A percentile compares a stretch with the other conserved stretches of the same genome.
These are phyloP conservation scores for Beta lomatogona DNA, from an alignment of 179 eudicot species.

Conservation along the genomic window DNA sequence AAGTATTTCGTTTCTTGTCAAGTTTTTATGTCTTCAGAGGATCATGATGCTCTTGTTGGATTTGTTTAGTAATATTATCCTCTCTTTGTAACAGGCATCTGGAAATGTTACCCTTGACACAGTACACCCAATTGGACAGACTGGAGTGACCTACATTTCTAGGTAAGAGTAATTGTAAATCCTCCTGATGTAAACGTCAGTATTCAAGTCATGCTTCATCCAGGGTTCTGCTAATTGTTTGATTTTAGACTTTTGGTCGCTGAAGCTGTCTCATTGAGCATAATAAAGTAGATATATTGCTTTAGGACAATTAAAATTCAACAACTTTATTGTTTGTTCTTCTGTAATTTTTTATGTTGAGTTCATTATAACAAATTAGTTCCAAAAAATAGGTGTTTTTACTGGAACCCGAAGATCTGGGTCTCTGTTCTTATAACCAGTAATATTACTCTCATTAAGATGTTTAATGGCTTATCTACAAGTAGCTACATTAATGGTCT, in stretches of 20 bases:
- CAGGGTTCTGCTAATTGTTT: not conserved
- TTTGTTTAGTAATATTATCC: not conserved
- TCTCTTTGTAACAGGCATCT: constrained; percentile 67
- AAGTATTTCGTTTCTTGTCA: not conserved
- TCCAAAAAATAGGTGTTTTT: no score
- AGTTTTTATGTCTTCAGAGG: no score
- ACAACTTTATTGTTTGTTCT: no score
- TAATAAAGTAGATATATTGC: no score
- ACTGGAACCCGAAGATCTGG: no score
- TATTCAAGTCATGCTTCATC: not conserved
- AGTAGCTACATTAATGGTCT: no score
- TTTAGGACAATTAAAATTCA: no score
- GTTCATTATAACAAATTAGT: no score
- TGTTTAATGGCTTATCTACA: no score
- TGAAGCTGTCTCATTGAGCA: not conserved
- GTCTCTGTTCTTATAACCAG: no score
- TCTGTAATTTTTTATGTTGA: no score
- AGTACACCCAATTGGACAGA: constrained; percentile 85
- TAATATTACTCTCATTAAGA: no score
- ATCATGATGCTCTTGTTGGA: not conserved
- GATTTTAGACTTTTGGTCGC: not conserved
- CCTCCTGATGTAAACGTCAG: not conserved
- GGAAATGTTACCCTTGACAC: constrained; percentile 97
- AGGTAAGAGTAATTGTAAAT: constrained; percentile 48
- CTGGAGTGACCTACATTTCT: constrained; percentile 92